phyloP scores from a whole-genome alignment of 352 stramenopile genomes.

The Pythium pectinolyticum region DNA sequence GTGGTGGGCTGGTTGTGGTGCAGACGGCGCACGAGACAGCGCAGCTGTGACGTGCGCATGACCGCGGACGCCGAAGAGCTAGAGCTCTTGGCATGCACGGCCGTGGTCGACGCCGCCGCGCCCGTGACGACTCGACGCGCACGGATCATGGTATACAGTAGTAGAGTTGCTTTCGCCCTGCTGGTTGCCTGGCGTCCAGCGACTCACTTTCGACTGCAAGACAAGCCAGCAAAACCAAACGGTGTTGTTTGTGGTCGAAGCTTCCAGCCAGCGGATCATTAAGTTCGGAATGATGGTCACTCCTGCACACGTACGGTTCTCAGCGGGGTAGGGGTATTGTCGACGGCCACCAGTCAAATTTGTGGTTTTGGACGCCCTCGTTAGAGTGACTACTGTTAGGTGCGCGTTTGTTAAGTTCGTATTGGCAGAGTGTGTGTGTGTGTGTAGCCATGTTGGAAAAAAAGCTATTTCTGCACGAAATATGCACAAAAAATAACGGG shows the following conservation, averaged over 20 bases:
- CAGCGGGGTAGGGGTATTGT: background rate
- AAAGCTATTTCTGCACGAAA: slow-evolving; percentile 1
- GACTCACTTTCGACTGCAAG: background rate
- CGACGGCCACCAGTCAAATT: slow-evolving; percentile 17
- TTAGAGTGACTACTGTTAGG: background rate
- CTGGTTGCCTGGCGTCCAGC: background rate
- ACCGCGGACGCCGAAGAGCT: background rate
- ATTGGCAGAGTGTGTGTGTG: background rate
- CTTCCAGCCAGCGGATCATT: slow-evolving; percentile 5
- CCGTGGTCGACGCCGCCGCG: too few relatives aligned
- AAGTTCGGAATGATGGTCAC: slow-evolving; percentile 9
- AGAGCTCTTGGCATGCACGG: slow-evolving; percentile 14
- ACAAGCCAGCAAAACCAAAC: too few relatives aligned
- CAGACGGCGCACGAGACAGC: slow-evolving; percentile 26
- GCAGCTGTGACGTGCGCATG: background rate
- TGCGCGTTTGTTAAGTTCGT: background rate
- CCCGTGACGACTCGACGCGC: slow-evolving; percentile 24
- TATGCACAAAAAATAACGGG: too few relatives aligned
- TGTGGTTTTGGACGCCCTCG: background rate
- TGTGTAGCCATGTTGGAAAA: slow-evolving; percentile 13
- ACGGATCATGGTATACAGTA: slow-evolving; percentile 24
- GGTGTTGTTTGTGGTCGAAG: slow-evolving; percentile 5
- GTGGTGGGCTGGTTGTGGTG: background rate
- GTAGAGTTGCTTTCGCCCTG: background rate
- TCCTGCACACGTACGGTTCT: background rate